Percentiles rank a stretch among this genome's conserved stretches.
Conservation (phyloP, 164 flowering plant genomes). For the Stephania yunnanensis region DNA sequence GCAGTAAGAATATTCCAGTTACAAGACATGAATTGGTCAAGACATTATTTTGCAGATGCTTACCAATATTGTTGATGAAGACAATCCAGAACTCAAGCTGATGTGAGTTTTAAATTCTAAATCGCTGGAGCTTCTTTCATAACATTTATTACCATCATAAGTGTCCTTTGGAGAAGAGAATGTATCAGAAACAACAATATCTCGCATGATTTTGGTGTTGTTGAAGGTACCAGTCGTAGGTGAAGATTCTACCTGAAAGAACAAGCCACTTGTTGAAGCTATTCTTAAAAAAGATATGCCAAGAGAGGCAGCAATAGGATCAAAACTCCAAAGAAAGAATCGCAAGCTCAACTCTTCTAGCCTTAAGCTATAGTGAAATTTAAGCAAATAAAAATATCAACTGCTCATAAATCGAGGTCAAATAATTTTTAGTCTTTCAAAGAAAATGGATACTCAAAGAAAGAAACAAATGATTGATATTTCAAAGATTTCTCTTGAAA, state of each 20-base stretch:
- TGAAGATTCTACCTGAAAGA: conserved; percentile 33
- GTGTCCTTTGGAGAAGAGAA: conserved; percentile 24
- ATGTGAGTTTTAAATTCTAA: conserved; percentile 68
- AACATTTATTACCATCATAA: conserved; percentile 25
- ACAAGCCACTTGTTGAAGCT: not conserved
- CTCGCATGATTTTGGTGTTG: conserved; percentile 38
- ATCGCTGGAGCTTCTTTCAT: conserved; percentile 35
- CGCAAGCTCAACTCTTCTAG: not conserved
- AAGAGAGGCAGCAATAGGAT: not conserved
- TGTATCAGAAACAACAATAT: conserved; percentile 19
- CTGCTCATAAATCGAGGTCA: not conserved
- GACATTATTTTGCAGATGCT: conserved; percentile 3
- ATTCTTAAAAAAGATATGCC: not conserved
- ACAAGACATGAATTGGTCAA: not conserved
- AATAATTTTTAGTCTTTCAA: not conserved
- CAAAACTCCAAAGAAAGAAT: not conserved
- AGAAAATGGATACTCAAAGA: not conserved
- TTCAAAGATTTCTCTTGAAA: not conserved
- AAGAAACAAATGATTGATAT: not conserved
- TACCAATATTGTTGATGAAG: conserved; percentile 40
- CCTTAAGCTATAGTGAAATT: not conserved
- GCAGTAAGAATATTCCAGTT: not conserved
- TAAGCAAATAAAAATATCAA: not conserved
- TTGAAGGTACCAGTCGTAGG: conserved; percentile 83
- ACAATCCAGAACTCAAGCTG: conserved; percentile 23